A percentile compares a stretch with the other conserved stretches of the same genome.
Evolutionary conservation across 805 yeast genomes (phyloP).

Genomic region (Saccharomycopsis synnaedendra): DNA sequence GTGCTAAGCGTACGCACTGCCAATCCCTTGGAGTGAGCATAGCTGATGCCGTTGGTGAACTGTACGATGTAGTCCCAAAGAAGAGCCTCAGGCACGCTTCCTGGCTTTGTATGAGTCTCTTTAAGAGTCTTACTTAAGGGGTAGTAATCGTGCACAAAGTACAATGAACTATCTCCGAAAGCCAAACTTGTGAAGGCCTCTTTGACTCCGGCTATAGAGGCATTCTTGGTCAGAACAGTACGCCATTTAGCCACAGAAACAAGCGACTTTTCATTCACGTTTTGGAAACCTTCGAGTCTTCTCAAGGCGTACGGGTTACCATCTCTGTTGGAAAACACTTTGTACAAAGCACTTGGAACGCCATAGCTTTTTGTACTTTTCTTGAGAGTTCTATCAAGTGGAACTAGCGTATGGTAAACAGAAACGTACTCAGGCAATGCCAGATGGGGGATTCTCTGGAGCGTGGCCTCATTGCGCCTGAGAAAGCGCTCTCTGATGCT

Average conservation of each 20-base stretch:
- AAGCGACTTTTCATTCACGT: constrained; percentile 47
- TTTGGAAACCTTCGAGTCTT: constrained; percentile 52
- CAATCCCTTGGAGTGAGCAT: constrained; percentile 54
- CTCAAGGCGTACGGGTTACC: constrained; percentile 72
- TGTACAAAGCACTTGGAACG: constrained; percentile 53
- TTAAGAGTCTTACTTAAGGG: constrained; percentile 64
- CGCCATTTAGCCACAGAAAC: constrained; percentile 59
- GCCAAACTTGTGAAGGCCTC: constrained; percentile 84
- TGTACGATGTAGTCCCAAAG: constrained; percentile 76
- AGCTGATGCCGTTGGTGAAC: constrained; percentile 54
- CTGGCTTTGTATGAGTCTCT: constrained; percentile 46
- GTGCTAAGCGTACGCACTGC: constrained; percentile 53
- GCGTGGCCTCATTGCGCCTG: constrained; percentile 67
- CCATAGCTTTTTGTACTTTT: constrained; percentile 30
- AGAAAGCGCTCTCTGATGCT: constrained; percentile 62
- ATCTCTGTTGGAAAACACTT: constrained; percentile 67
- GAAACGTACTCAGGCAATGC: constrained; percentile 68
- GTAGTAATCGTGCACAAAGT: constrained; percentile 74
- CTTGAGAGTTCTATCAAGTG: constrained; percentile 46
- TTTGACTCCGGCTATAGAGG: constrained; percentile 53
- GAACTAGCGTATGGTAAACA: constrained; percentile 75
- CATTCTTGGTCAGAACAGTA: constrained; percentile 27
- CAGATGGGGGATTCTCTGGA: constrained; percentile 51
- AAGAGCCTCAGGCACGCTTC: constrained; percentile 28
- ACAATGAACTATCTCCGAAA: constrained; percentile 69